Percentiles rank a stretch among this genome's conserved stretches.
phyloP scores from a whole-genome alignment of 768 basidiomycete genomes.

The Leccinellum rugosiceps region DNA sequence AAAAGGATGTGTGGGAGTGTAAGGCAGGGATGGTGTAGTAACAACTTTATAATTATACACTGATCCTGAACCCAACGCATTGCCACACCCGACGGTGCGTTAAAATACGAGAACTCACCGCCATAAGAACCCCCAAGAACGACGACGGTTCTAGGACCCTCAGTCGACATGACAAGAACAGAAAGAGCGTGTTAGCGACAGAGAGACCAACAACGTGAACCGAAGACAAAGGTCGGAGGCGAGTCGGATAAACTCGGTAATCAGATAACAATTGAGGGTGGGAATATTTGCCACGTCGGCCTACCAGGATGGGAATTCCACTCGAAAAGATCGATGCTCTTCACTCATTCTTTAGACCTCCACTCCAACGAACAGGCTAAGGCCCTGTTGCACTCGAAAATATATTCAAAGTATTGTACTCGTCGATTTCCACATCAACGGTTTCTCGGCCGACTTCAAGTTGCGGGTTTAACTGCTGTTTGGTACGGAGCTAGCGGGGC shows the following conservation, averaged over 20 bases:
- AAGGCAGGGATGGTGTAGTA: not conserved
- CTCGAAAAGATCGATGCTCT: no score
- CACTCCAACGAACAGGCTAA: no score
- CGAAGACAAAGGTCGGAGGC: not conserved
- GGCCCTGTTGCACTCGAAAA: no score
- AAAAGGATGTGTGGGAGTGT: not conserved
- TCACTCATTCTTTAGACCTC: no score
- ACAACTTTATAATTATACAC: not conserved
- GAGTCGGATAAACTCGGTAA: not conserved
- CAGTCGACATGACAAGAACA: constrained; percentile 6
- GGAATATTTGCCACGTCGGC: not conserved
- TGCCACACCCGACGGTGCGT: not conserved
- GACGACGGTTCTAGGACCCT: constrained; percentile 37
- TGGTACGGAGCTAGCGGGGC: no score
- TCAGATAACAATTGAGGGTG: constrained; percentile 2
- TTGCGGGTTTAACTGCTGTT: no score
- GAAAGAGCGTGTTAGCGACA: not conserved
- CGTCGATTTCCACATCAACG: no score
- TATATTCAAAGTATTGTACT: no score
- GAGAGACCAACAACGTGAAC: not conserved
- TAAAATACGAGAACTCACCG: constrained; percentile 29
- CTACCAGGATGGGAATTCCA: no score
- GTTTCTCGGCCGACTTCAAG: no score
- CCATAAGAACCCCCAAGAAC: constrained; percentile 58
- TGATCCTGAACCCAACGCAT: not conserved